A percentile compares a stretch with the other conserved stretches of the same genome.
Evolutionary conservation across 192 early-diverging fungal genomes (phyloP).

Genomic region (Rhizophagus prolifer): DNA sequence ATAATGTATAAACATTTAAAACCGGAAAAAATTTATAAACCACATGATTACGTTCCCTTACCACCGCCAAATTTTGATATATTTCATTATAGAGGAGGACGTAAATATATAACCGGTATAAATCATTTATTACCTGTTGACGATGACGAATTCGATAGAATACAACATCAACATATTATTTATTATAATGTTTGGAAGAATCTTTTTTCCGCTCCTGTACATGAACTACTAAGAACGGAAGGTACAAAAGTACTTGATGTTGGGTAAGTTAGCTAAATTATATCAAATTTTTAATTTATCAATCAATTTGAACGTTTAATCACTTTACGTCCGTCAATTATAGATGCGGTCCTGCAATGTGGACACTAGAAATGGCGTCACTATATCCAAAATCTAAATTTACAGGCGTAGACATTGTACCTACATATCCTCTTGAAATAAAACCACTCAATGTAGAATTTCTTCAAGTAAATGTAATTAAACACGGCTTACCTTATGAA

Average conservation of each 20-base stretch:
- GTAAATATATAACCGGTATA: too few species aligned
- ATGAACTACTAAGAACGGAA: not conserved
- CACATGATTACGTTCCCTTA: too few species aligned
- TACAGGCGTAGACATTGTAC: conserved; percentile 35
- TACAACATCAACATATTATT: not conserved
- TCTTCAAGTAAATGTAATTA: conserved; percentile 26
- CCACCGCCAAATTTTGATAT: too few species aligned
- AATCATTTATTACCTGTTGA: not conserved
- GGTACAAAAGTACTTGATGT: not conserved
- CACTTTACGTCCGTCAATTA: not conserved
- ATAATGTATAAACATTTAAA: too few species aligned
- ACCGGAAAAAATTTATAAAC: too few species aligned
- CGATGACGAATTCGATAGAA: not conserved
- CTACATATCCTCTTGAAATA: conserved; percentile 34
- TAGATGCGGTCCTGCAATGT: conserved; percentile 39
- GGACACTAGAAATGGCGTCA: conserved; percentile 39
- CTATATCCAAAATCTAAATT: conserved; percentile 28
- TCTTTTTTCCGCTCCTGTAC: conserved; percentile 3
- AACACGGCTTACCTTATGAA: conserved; percentile 29
- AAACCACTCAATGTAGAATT: conserved; percentile 38
- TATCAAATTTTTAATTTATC: not conserved
- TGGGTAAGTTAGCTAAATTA: not conserved
- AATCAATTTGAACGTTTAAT: not conserved
- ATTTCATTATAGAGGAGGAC: too few species aligned
- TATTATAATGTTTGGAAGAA: not conserved